A percentile compares a stretch with the other conserved stretches of the same genome.
phyloP scores from a whole-genome alignment of 2,329 filamentous ascomycete genomes.

The Hypocreales sp. region DNA sequence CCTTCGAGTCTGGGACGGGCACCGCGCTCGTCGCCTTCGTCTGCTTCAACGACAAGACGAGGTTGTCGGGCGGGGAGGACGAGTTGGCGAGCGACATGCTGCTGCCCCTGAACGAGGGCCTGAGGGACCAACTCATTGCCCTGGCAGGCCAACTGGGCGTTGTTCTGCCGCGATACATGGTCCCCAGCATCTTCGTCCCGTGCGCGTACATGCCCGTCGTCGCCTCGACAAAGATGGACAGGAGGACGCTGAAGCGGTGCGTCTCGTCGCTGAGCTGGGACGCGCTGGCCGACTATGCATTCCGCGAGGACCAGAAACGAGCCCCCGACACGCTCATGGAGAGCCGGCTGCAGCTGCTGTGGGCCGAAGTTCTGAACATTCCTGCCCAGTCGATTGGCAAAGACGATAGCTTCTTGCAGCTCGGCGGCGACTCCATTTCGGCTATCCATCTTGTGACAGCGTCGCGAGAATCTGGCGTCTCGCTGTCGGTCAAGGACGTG shows the following conservation, averaged over 20 bases:
- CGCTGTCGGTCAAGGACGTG: constrained; percentile 5
- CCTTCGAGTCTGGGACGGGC: constrained; percentile 1
- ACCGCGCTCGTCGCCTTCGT: constrained; percentile 3
- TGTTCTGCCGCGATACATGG: constrained; percentile 4
- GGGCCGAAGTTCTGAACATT: constrained; percentile 2
- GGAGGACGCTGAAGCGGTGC: not conserved
- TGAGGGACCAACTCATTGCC: not conserved
- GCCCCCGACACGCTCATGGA: constrained; percentile 4
- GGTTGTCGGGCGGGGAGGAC: constrained; percentile 1
- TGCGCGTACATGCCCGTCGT: constrained; percentile 4
- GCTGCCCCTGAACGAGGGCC: not conserved
- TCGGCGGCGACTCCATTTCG: constrained; percentile 12
- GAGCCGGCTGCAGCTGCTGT: constrained; percentile 1
- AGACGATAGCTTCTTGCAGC: constrained; percentile 10
- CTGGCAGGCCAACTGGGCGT: not conserved
- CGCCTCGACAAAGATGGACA: constrained; percentile 4
- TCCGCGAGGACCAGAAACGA: not conserved
- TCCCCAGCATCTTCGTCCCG: constrained; percentile 4
- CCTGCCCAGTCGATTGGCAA: constrained; percentile 12
- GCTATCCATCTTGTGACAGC: constrained; percentile 8
- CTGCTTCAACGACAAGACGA: constrained; percentile 2
- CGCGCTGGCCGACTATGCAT: not conserved
- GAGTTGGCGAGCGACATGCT: constrained; percentile 1
- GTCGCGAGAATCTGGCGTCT: constrained; percentile 2
- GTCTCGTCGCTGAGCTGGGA: not conserved